phyloP scores from a whole-genome alignment of 352 stramenopile genomes.

The Phytophthora constricta region DNA sequence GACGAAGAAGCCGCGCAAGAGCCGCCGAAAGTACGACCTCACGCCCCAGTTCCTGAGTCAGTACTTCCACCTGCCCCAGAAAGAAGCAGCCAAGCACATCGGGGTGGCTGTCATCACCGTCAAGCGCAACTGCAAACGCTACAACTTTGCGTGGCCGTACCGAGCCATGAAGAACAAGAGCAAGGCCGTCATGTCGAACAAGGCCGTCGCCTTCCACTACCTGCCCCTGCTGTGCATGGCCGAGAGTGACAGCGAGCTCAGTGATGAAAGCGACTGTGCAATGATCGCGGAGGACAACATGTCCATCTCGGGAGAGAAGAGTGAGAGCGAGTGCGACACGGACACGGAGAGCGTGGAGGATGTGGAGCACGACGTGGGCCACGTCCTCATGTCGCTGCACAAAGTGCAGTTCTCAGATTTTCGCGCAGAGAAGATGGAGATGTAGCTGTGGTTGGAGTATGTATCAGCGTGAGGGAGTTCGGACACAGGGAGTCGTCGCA shows the following conservation, averaged over 20 bases:
- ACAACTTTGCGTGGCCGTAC: conserved; percentile 45
- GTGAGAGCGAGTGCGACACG: conserved; percentile 14
- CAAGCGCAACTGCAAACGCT: conserved; percentile 49
- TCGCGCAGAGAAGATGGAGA: too few relatives aligned
- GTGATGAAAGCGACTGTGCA: background rate
- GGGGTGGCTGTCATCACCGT: conserved; percentile 48
- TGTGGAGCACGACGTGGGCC: conserved; percentile 14
- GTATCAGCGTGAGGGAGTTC: too few relatives aligned
- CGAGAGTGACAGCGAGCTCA: conserved; percentile 7
- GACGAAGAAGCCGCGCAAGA: conserved; percentile 50
- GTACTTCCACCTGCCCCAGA: conserved; percentile 63
- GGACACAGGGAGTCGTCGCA: too few relatives aligned
- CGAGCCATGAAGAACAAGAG: conserved; percentile 37
- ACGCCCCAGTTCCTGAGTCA: conserved; percentile 37
- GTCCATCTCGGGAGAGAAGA: too few relatives aligned
- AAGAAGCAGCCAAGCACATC: conserved; percentile 33
- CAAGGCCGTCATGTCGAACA: conserved; percentile 8
- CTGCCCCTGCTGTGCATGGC: conserved; percentile 34
- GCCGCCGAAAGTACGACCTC: conserved; percentile 53
- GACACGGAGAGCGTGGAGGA: conserved; percentile 25
- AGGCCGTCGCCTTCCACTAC: conserved; percentile 14
- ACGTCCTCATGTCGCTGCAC: conserved; percentile 16
- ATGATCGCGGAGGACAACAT: too few relatives aligned
- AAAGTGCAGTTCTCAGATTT: background rate
- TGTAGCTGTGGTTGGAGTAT: too few relatives aligned